Evolutionary conservation across 768 basidiomycete genomes (phyloP).

Genomic region (Neoboletus brunneissimus): DNA sequence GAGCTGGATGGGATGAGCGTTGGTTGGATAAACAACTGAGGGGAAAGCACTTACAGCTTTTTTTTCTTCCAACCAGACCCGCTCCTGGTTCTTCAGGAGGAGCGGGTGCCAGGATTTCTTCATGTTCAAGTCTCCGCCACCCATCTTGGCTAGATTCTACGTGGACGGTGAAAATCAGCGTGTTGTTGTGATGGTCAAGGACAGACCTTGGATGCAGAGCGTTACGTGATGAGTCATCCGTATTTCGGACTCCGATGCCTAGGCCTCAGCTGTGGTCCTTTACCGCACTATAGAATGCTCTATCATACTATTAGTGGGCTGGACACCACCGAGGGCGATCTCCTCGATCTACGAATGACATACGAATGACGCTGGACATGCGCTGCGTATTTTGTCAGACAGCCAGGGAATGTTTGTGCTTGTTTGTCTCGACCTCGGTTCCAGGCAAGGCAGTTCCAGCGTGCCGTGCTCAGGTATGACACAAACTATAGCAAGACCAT

Average conservation of each 20-base stretch:
- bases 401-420: conserved; percentile 24
- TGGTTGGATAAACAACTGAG: neutral
- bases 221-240: neutral
- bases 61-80: conserved; percentile 99
- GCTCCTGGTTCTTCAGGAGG: conserved; percentile 97
- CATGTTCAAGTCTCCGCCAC: conserved; percentile 98
- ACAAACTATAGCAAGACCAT: neutral
- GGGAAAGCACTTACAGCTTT: conserved; percentile 64
- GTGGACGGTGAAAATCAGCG: conserved; percentile 4
- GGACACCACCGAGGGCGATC: neutral
- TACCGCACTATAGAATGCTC: neutral
- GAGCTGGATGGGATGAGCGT: conserved; percentile 50
- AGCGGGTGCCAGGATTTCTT: conserved; percentile 99
- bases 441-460: neutral
- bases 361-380: neutral
- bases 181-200: conserved; percentile 9
- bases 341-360: neutral
- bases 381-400: neutral
- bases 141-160: conserved; percentile 66
- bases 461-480: conserved; percentile 5
- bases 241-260: neutral
- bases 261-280: neutral
- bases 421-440: conserved; percentile 25
- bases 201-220: neutral
- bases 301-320: neutral